phyloP scores from a whole-genome alignment of 176 grass and related monocot genomes.

The Carex cristatella region DNA sequence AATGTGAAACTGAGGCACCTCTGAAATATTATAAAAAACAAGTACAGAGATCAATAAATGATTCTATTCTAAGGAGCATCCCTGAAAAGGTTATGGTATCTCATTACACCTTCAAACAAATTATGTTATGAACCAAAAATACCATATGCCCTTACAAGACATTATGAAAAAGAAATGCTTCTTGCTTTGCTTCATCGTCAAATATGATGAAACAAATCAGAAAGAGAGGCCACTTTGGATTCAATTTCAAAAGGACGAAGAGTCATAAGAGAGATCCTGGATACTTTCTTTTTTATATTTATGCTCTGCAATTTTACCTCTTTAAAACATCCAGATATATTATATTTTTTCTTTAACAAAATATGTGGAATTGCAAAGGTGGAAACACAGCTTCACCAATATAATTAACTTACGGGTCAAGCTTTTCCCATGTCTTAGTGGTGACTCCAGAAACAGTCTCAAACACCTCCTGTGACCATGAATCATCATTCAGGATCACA shows the following conservation, averaged over 20 bases:
- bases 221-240: neutral
- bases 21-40: constrained; percentile 28
- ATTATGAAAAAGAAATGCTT: neutral
- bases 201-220: neutral
- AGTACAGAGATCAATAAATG: neutral
- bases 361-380: neutral
- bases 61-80: neutral
- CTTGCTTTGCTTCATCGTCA: neutral
- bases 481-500: constrained; percentile 77
- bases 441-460: constrained; percentile 61
- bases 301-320: neutral
- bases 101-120: neutral
- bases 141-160: neutral
- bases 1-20: constrained; percentile 67
- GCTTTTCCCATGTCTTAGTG: constrained; percentile 82
- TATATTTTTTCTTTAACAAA: neutral
- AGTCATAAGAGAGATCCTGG: neutral
- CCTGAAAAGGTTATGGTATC: neutral
- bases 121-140: neutral
- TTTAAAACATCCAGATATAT: neutral
- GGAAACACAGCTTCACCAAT: neutral
- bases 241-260: neutral
- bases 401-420: constrained; percentile 69
- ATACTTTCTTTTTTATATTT: neutral
- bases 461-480: constrained; percentile 74